A percentile compares a stretch with the other conserved stretches of the same genome.
Evolutionary conservation across 2,329 filamentous ascomycete species (phyloP).

Genomic region (Penicillium sp.): DNA sequence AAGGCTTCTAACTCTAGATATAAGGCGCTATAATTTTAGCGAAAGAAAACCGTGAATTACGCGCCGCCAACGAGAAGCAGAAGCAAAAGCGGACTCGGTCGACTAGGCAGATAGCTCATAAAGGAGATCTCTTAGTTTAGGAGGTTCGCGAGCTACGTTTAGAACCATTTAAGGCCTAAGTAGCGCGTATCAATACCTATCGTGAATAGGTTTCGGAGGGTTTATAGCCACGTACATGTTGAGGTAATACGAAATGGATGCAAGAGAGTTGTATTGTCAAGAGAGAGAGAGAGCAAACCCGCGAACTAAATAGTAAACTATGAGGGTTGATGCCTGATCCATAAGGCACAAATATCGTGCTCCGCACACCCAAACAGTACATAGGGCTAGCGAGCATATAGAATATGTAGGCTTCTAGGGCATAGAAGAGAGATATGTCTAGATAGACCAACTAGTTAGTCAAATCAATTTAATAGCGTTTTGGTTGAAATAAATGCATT

Average conservation of each 20-base stretch:
- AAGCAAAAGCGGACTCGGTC: no score
- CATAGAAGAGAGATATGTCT: not conserved
- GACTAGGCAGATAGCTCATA: not conserved
- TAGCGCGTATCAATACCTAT: not conserved
- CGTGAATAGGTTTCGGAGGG: not conserved
- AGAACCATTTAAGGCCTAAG: not conserved
- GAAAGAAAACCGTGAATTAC: no score
- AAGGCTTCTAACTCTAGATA: no score
- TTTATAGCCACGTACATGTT: not conserved
- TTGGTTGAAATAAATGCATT: constrained; percentile 2
- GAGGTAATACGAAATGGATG: no score
- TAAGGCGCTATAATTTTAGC: no score
- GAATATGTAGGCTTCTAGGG: not conserved
- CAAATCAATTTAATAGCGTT: not conserved
- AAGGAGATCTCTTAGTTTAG: not conserved
- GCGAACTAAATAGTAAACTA: no score
- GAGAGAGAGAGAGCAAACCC: no score
- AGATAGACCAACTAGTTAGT: not conserved
- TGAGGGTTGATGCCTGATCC: no score
- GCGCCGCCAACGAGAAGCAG: no score
- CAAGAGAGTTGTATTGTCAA: no score
- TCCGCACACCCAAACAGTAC: no score
- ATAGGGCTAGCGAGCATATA: not conserved
- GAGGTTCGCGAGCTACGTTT: not conserved
- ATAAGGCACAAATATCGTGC: no score